These are phyloP conservation scores for Syzygium malaccense DNA, from an alignment of 441 rosid species.

Conservation along the genomic window DNA sequence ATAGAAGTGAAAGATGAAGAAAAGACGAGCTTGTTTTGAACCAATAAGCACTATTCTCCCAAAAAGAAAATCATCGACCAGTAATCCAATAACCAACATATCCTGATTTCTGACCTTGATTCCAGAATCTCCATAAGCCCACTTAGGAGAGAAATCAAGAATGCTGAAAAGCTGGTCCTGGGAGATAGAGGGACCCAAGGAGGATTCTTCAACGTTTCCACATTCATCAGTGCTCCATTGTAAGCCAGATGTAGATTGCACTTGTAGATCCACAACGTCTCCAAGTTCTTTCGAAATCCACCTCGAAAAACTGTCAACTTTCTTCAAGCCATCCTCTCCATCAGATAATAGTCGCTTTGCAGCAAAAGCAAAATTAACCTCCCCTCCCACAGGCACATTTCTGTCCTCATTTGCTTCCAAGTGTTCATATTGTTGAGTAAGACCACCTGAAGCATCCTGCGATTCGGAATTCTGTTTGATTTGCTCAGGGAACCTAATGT, in stretches of 20 bases:
- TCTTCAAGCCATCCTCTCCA: slow-evolving; percentile 1
- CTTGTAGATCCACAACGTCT: neutral
- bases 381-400: neutral
- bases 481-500: slow-evolving; percentile 37
- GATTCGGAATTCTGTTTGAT: slow-evolving; percentile 17
- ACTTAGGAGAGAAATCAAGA: slow-evolving; percentile 68
- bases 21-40: neutral
- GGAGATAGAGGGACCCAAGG: slow-evolving; percentile 48
- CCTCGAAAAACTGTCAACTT: neutral
- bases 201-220: neutral
- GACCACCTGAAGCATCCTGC: slow-evolving; percentile 20
- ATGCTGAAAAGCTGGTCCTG: slow-evolving; percentile 79
- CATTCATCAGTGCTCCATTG: slow-evolving; percentile 1
- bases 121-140: slow-evolving; percentile 40
- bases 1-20: neutral
- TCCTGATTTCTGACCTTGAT: slow-evolving; percentile 37
- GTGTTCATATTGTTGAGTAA: slow-evolving; percentile 33
- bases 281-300: neutral
- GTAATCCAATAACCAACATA: slow-evolving; percentile 9
- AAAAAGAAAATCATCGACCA: neutral
- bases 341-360: slow-evolving; percentile 6
- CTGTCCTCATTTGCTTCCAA: neutral
- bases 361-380: slow-evolving; percentile 1
- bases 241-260: neutral
- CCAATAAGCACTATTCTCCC: neutral